phyloP scores from a whole-genome alignment of 495 filamentous ascomycete genomes.

The Trichoderma asperelloides region DNA sequence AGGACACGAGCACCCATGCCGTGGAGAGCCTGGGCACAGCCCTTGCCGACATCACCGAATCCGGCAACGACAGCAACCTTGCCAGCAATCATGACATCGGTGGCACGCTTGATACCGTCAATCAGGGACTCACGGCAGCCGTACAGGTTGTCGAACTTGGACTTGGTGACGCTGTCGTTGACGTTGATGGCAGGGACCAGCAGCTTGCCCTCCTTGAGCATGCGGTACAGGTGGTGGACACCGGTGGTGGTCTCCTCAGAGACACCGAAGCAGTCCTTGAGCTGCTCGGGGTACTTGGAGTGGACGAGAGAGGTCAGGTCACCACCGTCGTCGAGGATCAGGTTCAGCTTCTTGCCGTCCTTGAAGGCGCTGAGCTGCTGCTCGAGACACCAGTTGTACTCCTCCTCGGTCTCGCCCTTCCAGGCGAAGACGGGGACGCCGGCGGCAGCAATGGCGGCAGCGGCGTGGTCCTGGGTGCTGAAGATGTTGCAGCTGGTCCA shows the following conservation, averaged over 20 bases:
- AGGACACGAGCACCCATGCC: constrained; percentile 96
- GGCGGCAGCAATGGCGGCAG: constrained; percentile 88
- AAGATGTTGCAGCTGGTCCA: constrained; percentile 99
- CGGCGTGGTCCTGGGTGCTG: constrained; percentile 97
- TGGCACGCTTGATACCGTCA: constrained; percentile 99
- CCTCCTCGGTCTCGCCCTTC: constrained; percentile 99
- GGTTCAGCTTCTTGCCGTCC: constrained; percentile 89
- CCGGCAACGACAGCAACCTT: constrained; percentile 96
- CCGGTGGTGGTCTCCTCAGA: constrained; percentile 99
- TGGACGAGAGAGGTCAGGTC: constrained; percentile 95
- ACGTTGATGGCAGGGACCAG: constrained; percentile 97
- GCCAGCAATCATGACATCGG: constrained; percentile 99
- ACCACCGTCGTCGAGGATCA: constrained; percentile 98
- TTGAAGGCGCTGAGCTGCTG: constrained; percentile 97
- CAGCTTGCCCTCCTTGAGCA: constrained; percentile 88
- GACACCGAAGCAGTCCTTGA: constrained; percentile 94
- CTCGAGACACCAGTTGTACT: constrained; percentile 99
- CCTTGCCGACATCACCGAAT: constrained; percentile 99
- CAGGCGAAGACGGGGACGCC: constrained; percentile 97
- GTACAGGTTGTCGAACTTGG: constrained; percentile 99
- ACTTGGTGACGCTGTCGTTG: constrained; percentile 99
- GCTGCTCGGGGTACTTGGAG: constrained; percentile 94
- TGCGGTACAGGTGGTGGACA: constrained; percentile 97
- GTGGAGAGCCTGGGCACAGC: constrained; percentile 89
- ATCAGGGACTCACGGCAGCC: constrained; percentile 98